A percentile compares a stretch with the other conserved stretches of the same genome.
Evolutionary conservation across 495 filamentous ascomycete species (phyloP).

Genomic region (Aspergillus hancockii): DNA sequence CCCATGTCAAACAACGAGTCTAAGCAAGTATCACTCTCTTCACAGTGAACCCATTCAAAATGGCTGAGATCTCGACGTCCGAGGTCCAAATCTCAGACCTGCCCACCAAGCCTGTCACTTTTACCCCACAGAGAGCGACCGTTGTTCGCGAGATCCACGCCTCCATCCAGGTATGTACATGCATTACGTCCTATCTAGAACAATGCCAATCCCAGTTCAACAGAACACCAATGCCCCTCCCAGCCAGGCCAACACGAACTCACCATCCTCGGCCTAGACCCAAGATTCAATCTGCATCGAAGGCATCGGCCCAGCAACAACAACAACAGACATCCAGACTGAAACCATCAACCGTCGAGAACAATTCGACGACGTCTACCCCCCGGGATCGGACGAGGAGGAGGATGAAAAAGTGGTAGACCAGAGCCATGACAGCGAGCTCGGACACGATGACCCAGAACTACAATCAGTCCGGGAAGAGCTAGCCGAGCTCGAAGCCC

Average conservation of each 20-base stretch:
- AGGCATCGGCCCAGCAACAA: slow-evolving; percentile 57
- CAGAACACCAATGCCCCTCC: slow-evolving; percentile 10
- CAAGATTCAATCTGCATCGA: slow-evolving; percentile 72
- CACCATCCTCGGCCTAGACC: slow-evolving; percentile 63
- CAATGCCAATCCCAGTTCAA: no score
- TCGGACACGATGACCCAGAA: slow-evolving; percentile 7
- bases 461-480: slow-evolving; percentile 15
- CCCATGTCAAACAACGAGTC: neutral
- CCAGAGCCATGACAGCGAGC: slow-evolving; percentile 19
- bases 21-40: neutral
- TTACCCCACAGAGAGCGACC: slow-evolving; percentile 63
- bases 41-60: neutral
- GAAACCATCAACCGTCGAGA: slow-evolving; percentile 61
- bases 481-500: slow-evolving; percentile 9
- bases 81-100: slow-evolving; percentile 28
- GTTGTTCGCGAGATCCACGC: slow-evolving; percentile 66
- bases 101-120: slow-evolving; percentile 58
- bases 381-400: slow-evolving; percentile 45
- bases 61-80: slow-evolving; percentile 12
- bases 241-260: slow-evolving; percentile 66
- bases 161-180: slow-evolving; percentile 49
- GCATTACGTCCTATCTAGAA: no score
- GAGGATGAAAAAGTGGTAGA: slow-evolving; percentile 28
- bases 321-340: slow-evolving; percentile 68
- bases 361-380: slow-evolving; percentile 57